Base-by-base conservation (phyloP, 2,329 filamentous ascomycete species). In the Pestalotiopsis sp. region DNA sequence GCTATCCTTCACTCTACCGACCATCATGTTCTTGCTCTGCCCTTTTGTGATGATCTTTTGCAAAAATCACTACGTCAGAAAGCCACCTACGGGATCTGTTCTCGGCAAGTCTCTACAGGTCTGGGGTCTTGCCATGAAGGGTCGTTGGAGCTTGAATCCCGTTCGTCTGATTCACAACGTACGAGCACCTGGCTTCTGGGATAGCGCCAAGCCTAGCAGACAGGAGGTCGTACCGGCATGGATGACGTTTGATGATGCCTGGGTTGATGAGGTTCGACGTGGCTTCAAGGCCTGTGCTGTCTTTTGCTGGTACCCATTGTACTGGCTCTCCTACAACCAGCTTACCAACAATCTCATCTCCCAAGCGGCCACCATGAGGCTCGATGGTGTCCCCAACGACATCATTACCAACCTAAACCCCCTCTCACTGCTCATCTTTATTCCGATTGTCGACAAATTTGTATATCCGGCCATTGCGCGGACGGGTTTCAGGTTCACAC, bases 171-270 rank as follows among this genome's bases (percentile, higher is more conserved):
- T 73, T 40, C 72, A 66, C 31, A 72, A 74, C 38, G 62, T 77
- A n/a, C 71, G 70, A 75, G 59, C 86, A 83, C 69, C 87, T 80
- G 75, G 72, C 4, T 89, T 92, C 80, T 94, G 91, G 89, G 89
- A 93, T 31, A 76, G 83, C 4, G 89, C 89, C 69, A 93, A 92
- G 81, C 92, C 92, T 3, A 92, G 89, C 76, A 82, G 84, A 45
- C 83, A 93, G 5, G 81, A 85, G 49, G 79, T 78, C 1, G 77
- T 84, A 71, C 92, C 92, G 0, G 56, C 67, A 0, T 95, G 92
- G 92, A 94, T 95, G 91, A 92, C 90, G 0, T 94, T 94, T 73
- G 92, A 95, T 71, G 93, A 95, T 73, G 88, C 89, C 66, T 95
- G 92, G 92, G 92, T 95, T 41, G 92, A 94, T 76, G 91, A 95